A percentile compares a stretch with the other conserved stretches of the same genome.
Conservation (phyloP, 2,329 filamentous ascomycete genomes). For the Fonsecaea nubica region DNA sequence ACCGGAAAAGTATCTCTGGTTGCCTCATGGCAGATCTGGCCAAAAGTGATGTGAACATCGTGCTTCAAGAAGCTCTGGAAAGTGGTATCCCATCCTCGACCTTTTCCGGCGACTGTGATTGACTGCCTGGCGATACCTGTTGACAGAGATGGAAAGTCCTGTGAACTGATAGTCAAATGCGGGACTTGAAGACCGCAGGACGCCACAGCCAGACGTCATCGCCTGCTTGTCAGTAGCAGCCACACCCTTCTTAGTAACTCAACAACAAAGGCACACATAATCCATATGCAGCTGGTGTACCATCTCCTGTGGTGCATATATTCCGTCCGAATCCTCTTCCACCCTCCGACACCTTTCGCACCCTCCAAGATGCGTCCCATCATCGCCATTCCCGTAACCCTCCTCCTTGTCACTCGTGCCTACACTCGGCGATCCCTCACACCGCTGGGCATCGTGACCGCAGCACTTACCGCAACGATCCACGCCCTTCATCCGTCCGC, state of each 20-base stretch:
- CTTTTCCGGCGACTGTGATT: not conserved
- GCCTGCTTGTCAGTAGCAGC: not conserved
- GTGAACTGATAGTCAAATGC: not conserved
- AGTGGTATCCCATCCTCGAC: constrained; percentile 6
- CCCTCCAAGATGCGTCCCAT: constrained; percentile 49
- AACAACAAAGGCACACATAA: constrained; percentile 18
- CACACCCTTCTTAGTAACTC: constrained; percentile 7
- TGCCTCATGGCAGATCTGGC: constrained; percentile 19
- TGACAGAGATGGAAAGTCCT: not conserved
- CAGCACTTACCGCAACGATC: constrained; percentile 73
- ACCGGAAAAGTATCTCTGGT: not conserved
- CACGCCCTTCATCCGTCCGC: constrained; percentile 95
- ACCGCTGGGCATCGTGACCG: constrained; percentile 73
- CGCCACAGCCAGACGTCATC: not conserved
- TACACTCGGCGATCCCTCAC: constrained; percentile 79
- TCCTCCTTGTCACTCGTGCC: constrained; percentile 70
- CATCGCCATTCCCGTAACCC: constrained; percentile 55
- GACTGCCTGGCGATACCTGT: not conserved
- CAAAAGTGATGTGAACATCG: constrained; percentile 33
- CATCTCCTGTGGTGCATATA: not conserved
- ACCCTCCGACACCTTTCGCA: not conserved
- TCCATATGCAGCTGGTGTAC: constrained; percentile 11
- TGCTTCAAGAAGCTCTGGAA: not conserved
- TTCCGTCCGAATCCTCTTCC: not conserved
- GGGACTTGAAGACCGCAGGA: not conserved